Evolutionary conservation across 306 rosid species (phyloP).

Genomic region (Dryas octopetala): DNA sequence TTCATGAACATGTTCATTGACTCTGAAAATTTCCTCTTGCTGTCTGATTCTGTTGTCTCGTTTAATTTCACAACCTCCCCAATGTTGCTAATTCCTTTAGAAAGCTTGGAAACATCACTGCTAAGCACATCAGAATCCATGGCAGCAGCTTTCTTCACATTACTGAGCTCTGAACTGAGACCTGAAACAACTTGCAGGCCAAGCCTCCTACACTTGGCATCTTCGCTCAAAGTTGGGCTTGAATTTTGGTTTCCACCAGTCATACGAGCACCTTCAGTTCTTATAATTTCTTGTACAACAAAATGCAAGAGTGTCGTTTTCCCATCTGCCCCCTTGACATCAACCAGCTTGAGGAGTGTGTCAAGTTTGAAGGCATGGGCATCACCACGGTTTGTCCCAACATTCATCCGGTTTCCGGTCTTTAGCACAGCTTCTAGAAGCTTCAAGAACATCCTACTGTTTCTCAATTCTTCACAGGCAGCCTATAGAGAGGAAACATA

Average conservation of each 20-base stretch:
- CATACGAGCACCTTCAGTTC: constrained; percentile 84
- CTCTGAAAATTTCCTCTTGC: constrained; percentile 48
- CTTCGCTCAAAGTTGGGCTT: constrained; percentile 47
- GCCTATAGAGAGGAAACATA: constrained; percentile 34
- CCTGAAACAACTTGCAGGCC: constrained; percentile 86
- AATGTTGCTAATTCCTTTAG: constrained; percentile 60
- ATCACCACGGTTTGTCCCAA: constrained; percentile 96
- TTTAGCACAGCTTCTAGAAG: constrained; percentile 94
- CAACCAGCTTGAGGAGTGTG: constrained; percentile 93
- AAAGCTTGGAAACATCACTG: constrained; percentile 76
- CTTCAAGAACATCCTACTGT: constrained; percentile 90
- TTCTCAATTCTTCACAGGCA: constrained; percentile 91
- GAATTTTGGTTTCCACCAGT: constrained; percentile 42
- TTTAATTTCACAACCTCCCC: constrained; percentile 46
- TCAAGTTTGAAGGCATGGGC: constrained; percentile 98
- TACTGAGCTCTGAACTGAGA: constrained; percentile 73
- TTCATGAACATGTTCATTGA: constrained; percentile 77
- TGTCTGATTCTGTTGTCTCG: constrained; percentile 37
- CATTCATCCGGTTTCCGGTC: constrained; percentile 97
- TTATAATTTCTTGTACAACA: constrained; percentile 92
- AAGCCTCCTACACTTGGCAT: constrained; percentile 71
- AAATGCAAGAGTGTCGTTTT: constrained; percentile 91
- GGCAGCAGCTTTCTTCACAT: constrained; percentile 89
- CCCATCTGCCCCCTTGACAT: constrained; percentile 90
- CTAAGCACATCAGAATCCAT: constrained; percentile 87